phyloP scores from a whole-genome alignment of 805 yeast genomes.

The Clavispora vitiphila region DNA sequence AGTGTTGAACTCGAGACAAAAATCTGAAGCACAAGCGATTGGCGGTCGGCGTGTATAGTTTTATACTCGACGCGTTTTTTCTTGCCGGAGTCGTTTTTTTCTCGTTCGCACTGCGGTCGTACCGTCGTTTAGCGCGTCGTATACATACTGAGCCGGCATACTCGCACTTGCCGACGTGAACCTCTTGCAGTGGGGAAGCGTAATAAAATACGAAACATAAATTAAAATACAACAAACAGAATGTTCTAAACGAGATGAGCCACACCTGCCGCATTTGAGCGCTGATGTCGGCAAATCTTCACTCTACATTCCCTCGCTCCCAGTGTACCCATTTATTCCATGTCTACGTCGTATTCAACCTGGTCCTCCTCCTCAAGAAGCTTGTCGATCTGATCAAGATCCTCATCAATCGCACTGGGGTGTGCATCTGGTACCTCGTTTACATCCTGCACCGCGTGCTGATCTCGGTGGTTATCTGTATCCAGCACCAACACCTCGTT shows the following conservation, averaged over 20 bases:
- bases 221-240: no score
- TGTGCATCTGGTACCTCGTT: neutral
- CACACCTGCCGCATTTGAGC: no score
- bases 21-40: neutral
- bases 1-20: constrained; percentile 15
- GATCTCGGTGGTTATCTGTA: no score
- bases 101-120: constrained; percentile 9
- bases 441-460: neutral
- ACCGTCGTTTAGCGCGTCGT: constrained; percentile 12
- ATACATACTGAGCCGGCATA: no score
- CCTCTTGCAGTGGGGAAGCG: no score
- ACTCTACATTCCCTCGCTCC: neutral
- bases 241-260: no score
- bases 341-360: constrained; percentile 32
- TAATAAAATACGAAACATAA: no score
- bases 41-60: neutral
- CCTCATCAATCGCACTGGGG: constrained; percentile 3
- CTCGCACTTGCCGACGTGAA: no score
- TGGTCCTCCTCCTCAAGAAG: constrained; percentile 35
- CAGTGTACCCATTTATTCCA: constrained; percentile 14
- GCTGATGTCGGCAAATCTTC: no score
- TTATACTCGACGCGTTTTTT: constrained; percentile 1
- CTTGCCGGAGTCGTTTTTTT: constrained; percentile 1
- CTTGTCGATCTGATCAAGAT: constrained; percentile 28
- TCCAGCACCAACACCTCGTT: no score